phyloP scores from a whole-genome alignment of 805 yeast species.

The Hanseniaspora taiwanica region DNA sequence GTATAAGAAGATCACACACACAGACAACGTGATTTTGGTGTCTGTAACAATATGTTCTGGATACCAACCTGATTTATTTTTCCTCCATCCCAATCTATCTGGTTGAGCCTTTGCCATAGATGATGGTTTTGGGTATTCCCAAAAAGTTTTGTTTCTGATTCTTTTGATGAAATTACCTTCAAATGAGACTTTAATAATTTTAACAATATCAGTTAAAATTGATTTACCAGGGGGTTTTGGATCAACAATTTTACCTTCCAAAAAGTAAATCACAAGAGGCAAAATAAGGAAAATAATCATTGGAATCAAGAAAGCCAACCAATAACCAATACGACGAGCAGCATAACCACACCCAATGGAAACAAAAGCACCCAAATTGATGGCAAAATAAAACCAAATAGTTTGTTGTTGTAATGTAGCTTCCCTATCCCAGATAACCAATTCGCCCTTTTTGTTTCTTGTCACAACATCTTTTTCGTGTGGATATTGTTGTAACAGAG shows the following conservation, averaged over 20 bases:
- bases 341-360: conserved; percentile 67
- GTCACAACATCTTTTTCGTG: conserved; percentile 49
- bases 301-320: conserved; percentile 67
- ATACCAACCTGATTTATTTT: conserved; percentile 15
- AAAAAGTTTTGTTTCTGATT: conserved; percentile 27
- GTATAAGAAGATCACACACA: conserved; percentile 34
- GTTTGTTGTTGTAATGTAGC: conserved; percentile 62
- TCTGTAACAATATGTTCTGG: conserved; percentile 35
- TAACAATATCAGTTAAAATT: conserved; percentile 30
- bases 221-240: conserved; percentile 24
- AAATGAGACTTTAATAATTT: conserved; percentile 28
- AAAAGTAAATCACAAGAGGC: conserved; percentile 31
- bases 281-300: conserved; percentile 44
- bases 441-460: conserved; percentile 48
- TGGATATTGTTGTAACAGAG: conserved; percentile 61
- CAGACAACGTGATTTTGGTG: conserved; percentile 29
- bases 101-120: conserved; percentile 2
- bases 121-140: conserved; percentile 29
- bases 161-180: conserved; percentile 33
- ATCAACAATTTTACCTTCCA: conserved; percentile 18
- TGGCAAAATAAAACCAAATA: conserved; percentile 63
- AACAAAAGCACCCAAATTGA: conserved; percentile 63
- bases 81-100: conserved; percentile 8
- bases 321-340: conserved; percentile 51
- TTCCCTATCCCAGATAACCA: conserved; percentile 56